Percentiles rank a stretch among this genome's conserved stretches.
phyloP scores from a whole-genome alignment of 192 early-diverging fungal species.

The Dissophora globulifera region DNA sequence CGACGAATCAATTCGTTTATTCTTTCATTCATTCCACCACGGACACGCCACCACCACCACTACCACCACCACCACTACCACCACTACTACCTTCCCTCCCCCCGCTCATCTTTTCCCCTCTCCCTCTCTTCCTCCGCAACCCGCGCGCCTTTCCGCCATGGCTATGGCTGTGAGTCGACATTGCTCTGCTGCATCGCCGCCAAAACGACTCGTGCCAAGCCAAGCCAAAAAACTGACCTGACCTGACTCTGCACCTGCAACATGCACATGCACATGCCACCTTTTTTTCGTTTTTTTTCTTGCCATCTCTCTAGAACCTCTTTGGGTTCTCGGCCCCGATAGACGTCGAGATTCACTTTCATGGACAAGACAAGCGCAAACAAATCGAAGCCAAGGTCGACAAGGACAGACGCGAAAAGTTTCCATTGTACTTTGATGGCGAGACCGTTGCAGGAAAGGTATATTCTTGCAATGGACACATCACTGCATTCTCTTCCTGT shows the following conservation, averaged over 20 bases:
- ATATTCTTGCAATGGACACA: no score
- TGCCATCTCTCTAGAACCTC: constrained; percentile 60
- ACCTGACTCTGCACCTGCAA: no score
- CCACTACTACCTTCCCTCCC: no score
- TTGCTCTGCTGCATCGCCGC: no score
- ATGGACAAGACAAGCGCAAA: constrained; percentile 90
- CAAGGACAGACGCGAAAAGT: constrained; percentile 91
- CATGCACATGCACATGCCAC: no score
- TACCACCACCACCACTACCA: no score
- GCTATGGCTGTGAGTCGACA: constrained; percentile 41
- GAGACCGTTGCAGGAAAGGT: constrained; percentile 96
- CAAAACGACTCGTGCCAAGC: background rate
- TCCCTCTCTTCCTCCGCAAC: no score
- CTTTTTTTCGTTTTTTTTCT: background rate
- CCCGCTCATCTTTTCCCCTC: no score
- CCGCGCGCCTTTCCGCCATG: constrained; percentile 13
- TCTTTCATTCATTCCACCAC: no score
- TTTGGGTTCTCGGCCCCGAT: constrained; percentile 87
- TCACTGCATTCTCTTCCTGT: no score
- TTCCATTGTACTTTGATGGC: constrained; percentile 96
- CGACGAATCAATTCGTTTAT: no score
- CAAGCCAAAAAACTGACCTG: background rate
- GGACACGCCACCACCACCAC: no score
- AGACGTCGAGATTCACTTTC: constrained; percentile 88
- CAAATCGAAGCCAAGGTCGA: constrained; percentile 93